Conservation (phyloP, 306 rosid genomes). For the Sicyos edulis region DNA sequence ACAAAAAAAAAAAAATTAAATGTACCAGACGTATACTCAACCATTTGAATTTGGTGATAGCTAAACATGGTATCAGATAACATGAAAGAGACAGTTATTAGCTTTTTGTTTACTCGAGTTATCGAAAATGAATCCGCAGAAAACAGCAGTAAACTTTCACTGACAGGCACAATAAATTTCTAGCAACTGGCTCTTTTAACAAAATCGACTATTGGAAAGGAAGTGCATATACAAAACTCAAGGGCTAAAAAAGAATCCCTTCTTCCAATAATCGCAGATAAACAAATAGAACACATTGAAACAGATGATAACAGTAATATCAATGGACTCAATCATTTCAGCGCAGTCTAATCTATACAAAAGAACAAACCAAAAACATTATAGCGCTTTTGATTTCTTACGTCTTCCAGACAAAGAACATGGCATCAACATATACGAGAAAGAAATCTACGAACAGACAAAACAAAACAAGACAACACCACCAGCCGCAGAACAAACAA, state of each 20-base stretch:
- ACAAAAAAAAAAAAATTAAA: neutral
- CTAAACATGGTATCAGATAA: neutral
- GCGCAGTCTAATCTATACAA: neutral
- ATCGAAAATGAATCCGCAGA: constrained; percentile 1
- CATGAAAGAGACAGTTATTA: neutral
- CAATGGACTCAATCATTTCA: neutral
- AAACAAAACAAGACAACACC: neutral
- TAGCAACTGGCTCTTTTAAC: neutral
- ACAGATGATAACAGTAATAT: neutral
- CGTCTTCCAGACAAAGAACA: neutral
- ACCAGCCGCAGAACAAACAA: neutral
- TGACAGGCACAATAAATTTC: neutral
- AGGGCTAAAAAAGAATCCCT: neutral
- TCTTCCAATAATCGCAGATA: neutral
- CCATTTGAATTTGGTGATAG: neutral
- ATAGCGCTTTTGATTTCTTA: neutral
- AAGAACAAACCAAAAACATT: neutral
- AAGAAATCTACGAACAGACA: constrained; percentile 16
- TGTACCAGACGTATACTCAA: neutral
- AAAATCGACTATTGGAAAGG: neutral
- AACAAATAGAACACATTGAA: neutral
- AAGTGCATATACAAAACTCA: neutral
- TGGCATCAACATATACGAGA: neutral
- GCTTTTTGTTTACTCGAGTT: neutral
- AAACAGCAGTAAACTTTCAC: neutral